phyloP scores from a whole-genome alignment of 2,329 filamentous ascomycete species.

The Pseudovirgaria hyperparasitica region DNA sequence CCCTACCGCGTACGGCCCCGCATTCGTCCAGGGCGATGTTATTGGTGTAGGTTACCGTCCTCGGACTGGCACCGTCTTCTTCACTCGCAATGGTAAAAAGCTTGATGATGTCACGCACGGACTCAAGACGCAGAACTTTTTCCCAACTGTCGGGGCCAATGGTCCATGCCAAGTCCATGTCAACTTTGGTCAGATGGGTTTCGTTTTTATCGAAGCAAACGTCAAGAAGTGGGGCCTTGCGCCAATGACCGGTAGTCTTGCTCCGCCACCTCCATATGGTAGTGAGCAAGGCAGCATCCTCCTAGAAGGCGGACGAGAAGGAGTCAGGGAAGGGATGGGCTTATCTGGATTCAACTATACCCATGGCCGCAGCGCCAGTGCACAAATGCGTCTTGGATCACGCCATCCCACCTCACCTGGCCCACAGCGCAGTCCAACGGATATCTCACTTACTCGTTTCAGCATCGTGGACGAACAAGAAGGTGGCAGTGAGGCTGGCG shows the following conservation, averaged over 20 bases:
- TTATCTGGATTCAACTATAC: conserved; percentile 29
- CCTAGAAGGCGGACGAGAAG: conserved; percentile 62
- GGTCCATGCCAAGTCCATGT: conserved; percentile 88
- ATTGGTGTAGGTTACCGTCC: conserved; percentile 92
- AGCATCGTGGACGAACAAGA: conserved; percentile 54
- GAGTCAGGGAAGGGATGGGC: conserved; percentile 39
- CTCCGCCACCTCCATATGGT: conserved; percentile 90
- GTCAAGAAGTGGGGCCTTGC: conserved; percentile 99
- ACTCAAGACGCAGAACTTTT: conserved; percentile 90
- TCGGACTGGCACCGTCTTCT: conserved; percentile 89
- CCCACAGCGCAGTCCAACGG: conserved; percentile 79
- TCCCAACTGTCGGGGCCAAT: conserved; percentile 92
- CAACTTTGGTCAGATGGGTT: conserved; percentile 95
- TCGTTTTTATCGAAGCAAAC: conserved; percentile 98
- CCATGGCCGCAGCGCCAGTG: conserved; percentile 63
- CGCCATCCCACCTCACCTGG: conserved; percentile 70
- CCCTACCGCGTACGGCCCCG: conserved; percentile 66
- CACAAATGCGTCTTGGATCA: conserved; percentile 59
- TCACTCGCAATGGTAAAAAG: conserved; percentile 95
- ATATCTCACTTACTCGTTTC: conserved; percentile 85
- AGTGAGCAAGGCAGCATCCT: conserved; percentile 95
- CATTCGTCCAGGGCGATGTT: conserved; percentile 85
- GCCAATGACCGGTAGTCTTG: conserved; percentile 87
- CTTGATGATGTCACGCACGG: conserved; percentile 90
- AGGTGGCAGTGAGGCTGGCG: conserved; percentile 44